Conservation (phyloP, 805 yeast genomes). For the Zygosaccharomyces lentus region DNA sequence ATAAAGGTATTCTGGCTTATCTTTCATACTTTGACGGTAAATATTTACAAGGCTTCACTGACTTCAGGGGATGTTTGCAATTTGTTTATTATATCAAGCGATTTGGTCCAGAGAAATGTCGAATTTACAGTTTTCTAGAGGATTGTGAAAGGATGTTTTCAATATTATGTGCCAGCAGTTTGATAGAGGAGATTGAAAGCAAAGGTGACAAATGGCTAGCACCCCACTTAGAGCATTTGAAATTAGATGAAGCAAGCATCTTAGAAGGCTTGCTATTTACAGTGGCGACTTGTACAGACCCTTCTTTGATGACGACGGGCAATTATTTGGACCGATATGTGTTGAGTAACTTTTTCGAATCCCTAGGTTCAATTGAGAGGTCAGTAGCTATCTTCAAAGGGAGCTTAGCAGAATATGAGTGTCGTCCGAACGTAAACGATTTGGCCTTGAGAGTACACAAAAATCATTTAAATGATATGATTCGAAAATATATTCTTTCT, state of each 20-base stretch:
- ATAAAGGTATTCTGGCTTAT: conserved; percentile 11
- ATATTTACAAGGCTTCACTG: conserved; percentile 15
- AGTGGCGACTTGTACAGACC: conserved; percentile 17
- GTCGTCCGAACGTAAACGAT: conserved; percentile 1
- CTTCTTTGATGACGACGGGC: conserved; percentile 10
- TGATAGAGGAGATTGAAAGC: conserved; percentile 11
- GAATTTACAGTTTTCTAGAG: conserved; percentile 2
- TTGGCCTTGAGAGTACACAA: conserved; percentile 15
- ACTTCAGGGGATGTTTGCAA: conserved; percentile 23
- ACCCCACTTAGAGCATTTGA: neutral
- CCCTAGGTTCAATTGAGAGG: conserved; percentile 19
- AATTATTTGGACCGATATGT: conserved; percentile 6
- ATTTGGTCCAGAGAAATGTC: neutral
- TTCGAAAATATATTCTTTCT: conserved; percentile 39
- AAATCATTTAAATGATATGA: conserved; percentile 34
- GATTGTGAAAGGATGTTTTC: conserved; percentile 17
- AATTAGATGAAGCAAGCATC: conserved; percentile 9
- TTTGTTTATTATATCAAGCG: conserved; percentile 16
- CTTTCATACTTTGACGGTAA: conserved; percentile 11
- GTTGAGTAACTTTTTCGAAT: conserved; percentile 17
- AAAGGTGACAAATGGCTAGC: neutral
- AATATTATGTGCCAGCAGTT: conserved; percentile 14
- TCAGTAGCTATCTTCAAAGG: conserved; percentile 18
- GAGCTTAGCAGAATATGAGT: conserved; percentile 15
- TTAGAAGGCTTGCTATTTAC: conserved; percentile 16